Evolutionary conservation across 148 eudicot species (phyloP).

Genomic region (Amaranthus palmeri): DNA sequence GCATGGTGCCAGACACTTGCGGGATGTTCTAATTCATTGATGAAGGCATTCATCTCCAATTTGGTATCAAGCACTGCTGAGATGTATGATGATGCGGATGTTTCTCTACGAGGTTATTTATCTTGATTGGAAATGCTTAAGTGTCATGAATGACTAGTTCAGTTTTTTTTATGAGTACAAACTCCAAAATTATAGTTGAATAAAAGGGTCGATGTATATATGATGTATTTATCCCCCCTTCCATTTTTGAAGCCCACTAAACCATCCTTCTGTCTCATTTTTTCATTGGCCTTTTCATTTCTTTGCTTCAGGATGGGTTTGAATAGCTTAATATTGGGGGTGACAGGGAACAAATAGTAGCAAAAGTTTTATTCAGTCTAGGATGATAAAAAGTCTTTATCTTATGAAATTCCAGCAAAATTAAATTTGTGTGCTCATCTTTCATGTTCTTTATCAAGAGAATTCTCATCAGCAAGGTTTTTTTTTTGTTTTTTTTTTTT

Average conservation of each 20-base stretch:
- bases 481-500: no score
- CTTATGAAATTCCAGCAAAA: no score
- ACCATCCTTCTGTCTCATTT: neutral
- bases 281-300: neutral
- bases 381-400: no score
- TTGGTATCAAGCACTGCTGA: conserved; percentile 34
- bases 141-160: conserved; percentile 2
- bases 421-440: no score
- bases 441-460: no score
- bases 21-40: conserved; percentile 39
- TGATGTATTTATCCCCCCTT: neutral
- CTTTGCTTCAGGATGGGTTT: neutral
- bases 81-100: conserved; percentile 28
- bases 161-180: neutral
- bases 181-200: neutral
- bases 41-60: conserved; percentile 34
- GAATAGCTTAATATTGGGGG: no score
- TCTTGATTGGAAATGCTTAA: conserved; percentile 1
- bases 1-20: conserved; percentile 59
- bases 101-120: conserved; percentile 51
- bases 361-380: no score
- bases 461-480: no score
- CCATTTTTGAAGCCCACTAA: neutral
- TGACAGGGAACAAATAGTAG: no score
- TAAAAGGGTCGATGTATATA: neutral